Evolutionary conservation across 768 basidiomycete genomes (phyloP).

Genomic region (Cubamyces sp.): DNA sequence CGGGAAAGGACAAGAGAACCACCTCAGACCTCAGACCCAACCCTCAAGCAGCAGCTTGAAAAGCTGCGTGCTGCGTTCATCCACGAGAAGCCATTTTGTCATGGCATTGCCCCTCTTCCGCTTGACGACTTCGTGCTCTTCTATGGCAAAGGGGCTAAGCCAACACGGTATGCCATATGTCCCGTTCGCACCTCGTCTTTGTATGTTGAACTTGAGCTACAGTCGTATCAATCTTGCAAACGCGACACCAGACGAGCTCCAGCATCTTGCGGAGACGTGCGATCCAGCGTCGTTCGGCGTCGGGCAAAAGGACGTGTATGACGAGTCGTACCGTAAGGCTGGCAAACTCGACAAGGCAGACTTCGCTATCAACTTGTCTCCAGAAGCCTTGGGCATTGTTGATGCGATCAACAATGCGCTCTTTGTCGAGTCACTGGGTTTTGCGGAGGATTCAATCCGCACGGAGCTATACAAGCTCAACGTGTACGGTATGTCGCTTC

Average conservation of each 20-base stretch:
- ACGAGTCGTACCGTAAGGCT: slow-evolving; percentile 51
- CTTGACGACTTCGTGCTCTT: neutral
- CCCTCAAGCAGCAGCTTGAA: too few relatives aligned
- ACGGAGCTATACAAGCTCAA: slow-evolving; percentile 18
- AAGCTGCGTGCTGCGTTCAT: neutral
- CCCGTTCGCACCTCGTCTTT: too few relatives aligned
- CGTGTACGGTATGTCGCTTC: neutral
- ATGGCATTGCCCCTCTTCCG: neutral
- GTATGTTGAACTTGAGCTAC: too few relatives aligned
- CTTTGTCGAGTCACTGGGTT: slow-evolving; percentile 21
- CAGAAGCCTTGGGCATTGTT: slow-evolving; percentile 34
- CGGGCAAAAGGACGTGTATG: slow-evolving; percentile 42
- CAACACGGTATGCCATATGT: too few relatives aligned
- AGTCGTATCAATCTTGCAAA: too few relatives aligned
- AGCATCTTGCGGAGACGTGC: slow-evolving; percentile 39
- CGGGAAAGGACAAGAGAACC: too few relatives aligned
- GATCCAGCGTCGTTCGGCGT: slow-evolving; percentile 47
- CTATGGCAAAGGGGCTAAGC: neutral
- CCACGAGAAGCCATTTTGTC: neutral
- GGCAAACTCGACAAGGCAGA: slow-evolving; percentile 44
- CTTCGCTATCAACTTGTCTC: slow-evolving; percentile 42
- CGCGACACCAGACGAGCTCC: too few relatives aligned
- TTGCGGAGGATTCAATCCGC: neutral
- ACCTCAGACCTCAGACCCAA: too few relatives aligned
- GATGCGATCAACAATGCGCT: slow-evolving; percentile 33